Evolutionary conservation across 2,329 filamentous ascomycete species (phyloP).

Genomic region (Neofusicoccum ribis): DNA sequence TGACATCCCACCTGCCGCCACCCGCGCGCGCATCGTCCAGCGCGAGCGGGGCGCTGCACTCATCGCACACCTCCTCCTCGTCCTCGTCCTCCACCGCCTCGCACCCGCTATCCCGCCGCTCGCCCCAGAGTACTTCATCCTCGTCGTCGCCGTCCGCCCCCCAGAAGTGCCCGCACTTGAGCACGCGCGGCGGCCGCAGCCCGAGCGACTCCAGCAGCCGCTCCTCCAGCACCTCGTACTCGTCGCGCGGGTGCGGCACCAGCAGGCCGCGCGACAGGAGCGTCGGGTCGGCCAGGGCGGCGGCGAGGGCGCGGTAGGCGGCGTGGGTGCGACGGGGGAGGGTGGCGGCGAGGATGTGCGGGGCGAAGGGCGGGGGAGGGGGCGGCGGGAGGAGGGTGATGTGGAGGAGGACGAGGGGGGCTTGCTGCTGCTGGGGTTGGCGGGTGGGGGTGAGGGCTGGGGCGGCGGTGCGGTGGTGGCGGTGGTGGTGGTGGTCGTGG

Average conservation of each 20-base stretch:
- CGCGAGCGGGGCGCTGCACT: neutral
- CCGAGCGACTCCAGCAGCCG: constrained; percentile 73
- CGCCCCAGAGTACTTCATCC: neutral
- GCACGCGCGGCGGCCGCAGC: constrained; percentile 67
- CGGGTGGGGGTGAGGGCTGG: neutral
- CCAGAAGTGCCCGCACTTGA: constrained; percentile 74
- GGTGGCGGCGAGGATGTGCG: constrained; percentile 45
- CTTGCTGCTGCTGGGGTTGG: neutral
- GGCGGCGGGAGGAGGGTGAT: no score
- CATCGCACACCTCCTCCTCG: neutral
- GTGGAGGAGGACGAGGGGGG: no score
- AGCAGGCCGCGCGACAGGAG: constrained; percentile 69
- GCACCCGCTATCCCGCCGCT: constrained; percentile 27
- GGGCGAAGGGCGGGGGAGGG: constrained; percentile 61
- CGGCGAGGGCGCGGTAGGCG: constrained; percentile 67
- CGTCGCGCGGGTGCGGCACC: constrained; percentile 74
- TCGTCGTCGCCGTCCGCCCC: constrained; percentile 35
- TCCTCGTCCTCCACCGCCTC: constrained; percentile 19
- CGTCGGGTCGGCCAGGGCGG: constrained; percentile 71
- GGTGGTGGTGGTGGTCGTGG: neutral
- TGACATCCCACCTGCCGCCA: constrained; percentile 68
- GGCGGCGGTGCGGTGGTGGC: neutral
- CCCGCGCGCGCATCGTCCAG: neutral
- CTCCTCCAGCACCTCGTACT: constrained; percentile 79
- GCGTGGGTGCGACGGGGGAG: constrained; percentile 55